Conservation (phyloP, 345 rosid species). For the Dipteronia dyeriana region DNA sequence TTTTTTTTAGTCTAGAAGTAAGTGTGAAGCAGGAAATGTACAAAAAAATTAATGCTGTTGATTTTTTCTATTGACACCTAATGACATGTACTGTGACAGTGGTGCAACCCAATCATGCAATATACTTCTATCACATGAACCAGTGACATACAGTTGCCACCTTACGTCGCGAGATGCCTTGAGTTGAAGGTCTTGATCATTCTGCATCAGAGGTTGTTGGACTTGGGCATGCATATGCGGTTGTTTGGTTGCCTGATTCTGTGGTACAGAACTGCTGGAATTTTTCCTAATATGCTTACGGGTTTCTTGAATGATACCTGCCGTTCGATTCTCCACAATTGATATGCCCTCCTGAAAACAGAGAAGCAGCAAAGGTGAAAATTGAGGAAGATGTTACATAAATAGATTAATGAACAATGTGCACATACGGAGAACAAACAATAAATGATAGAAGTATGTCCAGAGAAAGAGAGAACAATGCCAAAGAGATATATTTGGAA, state of each 20-base stretch:
- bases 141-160: conserved; percentile 70
- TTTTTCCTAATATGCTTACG: conserved; percentile 76
- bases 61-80: background rate
- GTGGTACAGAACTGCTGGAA: conserved; percentile 38
- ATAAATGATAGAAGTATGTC: background rate
- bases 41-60: background rate
- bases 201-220: conserved; percentile 45
- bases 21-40: background rate
- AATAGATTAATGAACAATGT: background rate
- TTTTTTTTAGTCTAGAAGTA: background rate
- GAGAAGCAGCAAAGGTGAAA: conserved; percentile 12
- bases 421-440: background rate
- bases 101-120: conserved; percentile 26
- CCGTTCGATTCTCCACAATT: conserved; percentile 78
- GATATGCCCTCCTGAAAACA: conserved; percentile 75
- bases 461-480: background rate
- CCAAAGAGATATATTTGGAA: background rate
- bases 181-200: conserved; percentile 84
- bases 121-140: conserved; percentile 35
- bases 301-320: conserved; percentile 83
- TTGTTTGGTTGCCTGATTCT: conserved; percentile 41
- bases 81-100: background rate
- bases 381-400: background rate
- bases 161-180: conserved; percentile 99
- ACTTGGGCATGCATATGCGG: conserved; percentile 34